phyloP scores from a whole-genome alignment of 2,329 filamentous ascomycete genomes.

The Ceratocystis smalleyi region DNA sequence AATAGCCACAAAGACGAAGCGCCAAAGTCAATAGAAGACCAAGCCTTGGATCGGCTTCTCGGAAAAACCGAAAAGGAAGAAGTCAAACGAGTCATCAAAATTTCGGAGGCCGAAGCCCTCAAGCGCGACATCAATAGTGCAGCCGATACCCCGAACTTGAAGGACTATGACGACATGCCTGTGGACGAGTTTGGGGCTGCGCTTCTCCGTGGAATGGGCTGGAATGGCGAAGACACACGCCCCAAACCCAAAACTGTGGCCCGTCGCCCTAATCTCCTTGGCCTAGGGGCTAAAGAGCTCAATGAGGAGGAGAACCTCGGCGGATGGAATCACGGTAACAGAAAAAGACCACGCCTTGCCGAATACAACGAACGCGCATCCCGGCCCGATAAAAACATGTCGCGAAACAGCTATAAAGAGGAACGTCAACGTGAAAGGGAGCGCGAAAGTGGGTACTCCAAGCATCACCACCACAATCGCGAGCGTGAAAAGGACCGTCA shows the following conservation, averaged over 20 bases:
- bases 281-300: slow-evolving; percentile 75
- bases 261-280: slow-evolving; percentile 63
- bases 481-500: slow-evolving; percentile 8
- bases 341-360: slow-evolving; percentile 31
- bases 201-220: slow-evolving; percentile 83
- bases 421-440: slow-evolving; percentile 32
- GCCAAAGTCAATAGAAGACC: slow-evolving; percentile 27
- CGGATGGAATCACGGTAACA: slow-evolving; percentile 59
- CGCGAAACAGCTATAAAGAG: slow-evolving; percentile 33
- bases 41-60: slow-evolving; percentile 52
- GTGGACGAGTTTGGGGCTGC: slow-evolving; percentile 92
- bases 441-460: slow-evolving; percentile 21
- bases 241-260: slow-evolving; percentile 46
- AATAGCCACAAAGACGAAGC: slow-evolving; percentile 5
- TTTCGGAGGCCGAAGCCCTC: slow-evolving; percentile 54
- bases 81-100: slow-evolving; percentile 36
- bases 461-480: slow-evolving; percentile 13
- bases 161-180: slow-evolving; percentile 75
- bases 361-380: slow-evolving; percentile 30
- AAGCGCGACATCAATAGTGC: slow-evolving; percentile 52
- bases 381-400: slow-evolving; percentile 25
- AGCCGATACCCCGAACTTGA: slow-evolving; percentile 59
- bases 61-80: slow-evolving; percentile 31
- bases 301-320: slow-evolving; percentile 58
- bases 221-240: slow-evolving; percentile 54